Evolutionary conservation across 1,284 basidiomycete species (phyloP).

Genomic region (Boletellus deceptivus): DNA sequence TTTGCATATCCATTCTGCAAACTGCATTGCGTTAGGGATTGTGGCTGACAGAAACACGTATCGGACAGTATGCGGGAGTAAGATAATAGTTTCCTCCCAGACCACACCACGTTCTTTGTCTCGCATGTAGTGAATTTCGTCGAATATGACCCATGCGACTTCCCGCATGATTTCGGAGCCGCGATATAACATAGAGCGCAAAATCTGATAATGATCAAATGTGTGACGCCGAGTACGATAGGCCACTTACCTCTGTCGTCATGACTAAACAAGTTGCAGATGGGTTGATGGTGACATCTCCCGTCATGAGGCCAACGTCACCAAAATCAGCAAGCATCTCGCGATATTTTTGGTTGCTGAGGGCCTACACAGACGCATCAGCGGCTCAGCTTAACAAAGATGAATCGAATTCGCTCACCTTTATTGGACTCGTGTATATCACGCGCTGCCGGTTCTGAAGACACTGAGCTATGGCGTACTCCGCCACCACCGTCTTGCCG

Average conservation of each 20-base stretch:
- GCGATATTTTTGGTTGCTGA: slow-evolving; percentile 98
- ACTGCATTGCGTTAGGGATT: slow-evolving; percentile 99
- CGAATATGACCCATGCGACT: slow-evolving; percentile 99
- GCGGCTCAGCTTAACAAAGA: slow-evolving; percentile 18
- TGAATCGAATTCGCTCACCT: slow-evolving; percentile 56
- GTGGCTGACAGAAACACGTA: slow-evolving; percentile 99
- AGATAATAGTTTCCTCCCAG: slow-evolving; percentile 93
- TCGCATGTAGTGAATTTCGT: slow-evolving; percentile 99
- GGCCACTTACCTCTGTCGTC: slow-evolving; percentile 86
- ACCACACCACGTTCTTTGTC: slow-evolving; percentile 92
- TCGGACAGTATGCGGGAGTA: slow-evolving; percentile 93
- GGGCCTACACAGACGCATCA: slow-evolving; percentile 54
- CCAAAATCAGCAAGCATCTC: slow-evolving; percentile 97
- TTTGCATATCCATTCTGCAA: slow-evolving; percentile 98
- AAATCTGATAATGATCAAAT: slow-evolving; percentile 60
- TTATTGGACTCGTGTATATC: slow-evolving; percentile 99
- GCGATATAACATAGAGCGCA: slow-evolving; percentile 98
- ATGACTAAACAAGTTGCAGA: slow-evolving; percentile 96
- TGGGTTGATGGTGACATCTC: slow-evolving; percentile 99
- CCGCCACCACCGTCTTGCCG: slow-evolving; percentile 98
- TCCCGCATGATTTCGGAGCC: slow-evolving; percentile 99
- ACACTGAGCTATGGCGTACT: slow-evolving; percentile 98
- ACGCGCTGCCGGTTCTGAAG: slow-evolving; percentile 91
- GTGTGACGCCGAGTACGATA: neutral
- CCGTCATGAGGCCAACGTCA: slow-evolving; percentile 99